Evolutionary conservation across 192 early-diverging fungal species (phyloP), one percentile per base, ranked within the genome.

Genomic region (Linnemannia zychae): DNA sequence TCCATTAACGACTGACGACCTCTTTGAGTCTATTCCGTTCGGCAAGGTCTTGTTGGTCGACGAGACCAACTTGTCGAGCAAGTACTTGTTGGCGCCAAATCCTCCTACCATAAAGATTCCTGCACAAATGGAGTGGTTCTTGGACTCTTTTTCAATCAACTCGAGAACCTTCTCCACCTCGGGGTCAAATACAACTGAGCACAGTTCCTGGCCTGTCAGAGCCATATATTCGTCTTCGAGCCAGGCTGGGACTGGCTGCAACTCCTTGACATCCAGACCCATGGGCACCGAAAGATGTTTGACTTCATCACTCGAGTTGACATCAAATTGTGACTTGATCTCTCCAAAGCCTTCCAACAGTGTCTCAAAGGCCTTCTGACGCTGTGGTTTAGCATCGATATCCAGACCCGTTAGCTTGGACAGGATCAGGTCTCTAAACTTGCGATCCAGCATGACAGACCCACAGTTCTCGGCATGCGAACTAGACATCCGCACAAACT

Each of bases 81-180:
- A 65, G 47, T 91, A 91, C n/a, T 88, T 84, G 67, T 87, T 88
- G 60, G 88, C 83, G 18, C 88, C 88, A 76, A 91, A 91, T 15
- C 90, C 90, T 70, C 90, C 90, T 2, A 91, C 90, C 78, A 89
- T 80, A 52, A 91, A 91, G 17, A 91, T 77, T 1, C 88, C 90
- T 22, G 88, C 87, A 49, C 88, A 79, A 36, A 79, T 79, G 1
- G 71, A 66, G 15, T 88, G 81, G n/a, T 77, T 63, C 31, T 70
- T 81, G 63, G 77, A 71, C 69, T 89, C 86, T 2, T 84, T 69
- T 65, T 76, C 71, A n/a, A 89, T 79, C 11, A 91, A 53, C 3
- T 87, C 75, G 37, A 78, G 46, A 5, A 91, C 87, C 48, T 85
- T 78, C 37, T 76, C 68, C 18, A 91, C 79, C 3, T 89, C 88